Evolutionary conservation across 1,284 basidiomycete species (phyloP).

Genomic region (Fomitopsis pinicola): DNA sequence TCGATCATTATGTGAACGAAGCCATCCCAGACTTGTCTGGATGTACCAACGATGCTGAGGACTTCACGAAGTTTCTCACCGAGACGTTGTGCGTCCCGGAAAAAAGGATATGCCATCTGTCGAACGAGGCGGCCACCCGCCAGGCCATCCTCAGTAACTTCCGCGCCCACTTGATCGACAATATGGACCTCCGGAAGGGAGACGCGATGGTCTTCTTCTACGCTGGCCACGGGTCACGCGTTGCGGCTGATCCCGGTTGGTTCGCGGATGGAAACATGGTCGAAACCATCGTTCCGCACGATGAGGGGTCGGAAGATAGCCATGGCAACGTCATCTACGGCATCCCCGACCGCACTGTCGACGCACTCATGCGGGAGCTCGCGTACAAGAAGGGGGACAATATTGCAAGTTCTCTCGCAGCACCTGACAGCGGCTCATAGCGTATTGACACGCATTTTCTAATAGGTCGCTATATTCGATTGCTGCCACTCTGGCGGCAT

Average conservation of each 20-base stretch:
- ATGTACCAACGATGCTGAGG: neutral
- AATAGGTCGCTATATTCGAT: conserved; percentile 9
- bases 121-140: neutral
- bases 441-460: neutral
- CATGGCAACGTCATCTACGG: neutral
- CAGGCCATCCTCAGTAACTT: neutral
- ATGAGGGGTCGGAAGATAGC: neutral
- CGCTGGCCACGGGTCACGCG: conserved; percentile 5
- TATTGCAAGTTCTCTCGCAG: conserved; percentile 1
- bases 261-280: neutral
- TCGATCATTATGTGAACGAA: neutral
- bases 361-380: conserved; percentile 4
- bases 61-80: neutral
- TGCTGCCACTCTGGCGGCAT: conserved; percentile 12
- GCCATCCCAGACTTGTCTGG: neutral
- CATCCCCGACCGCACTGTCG: conserved; percentile 10
- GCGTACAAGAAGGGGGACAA: conserved; percentile 10
- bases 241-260: neutral
- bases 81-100: neutral
- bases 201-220: conserved; percentile 7
- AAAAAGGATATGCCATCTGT: neutral
- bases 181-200: neutral
- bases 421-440: neutral
- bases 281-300: conserved; percentile 7
- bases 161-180: neutral